These are phyloP conservation scores for Coemansia sp. DNA, from an alignment of 192 early-diverging fungal genomes.

Conservation along the genomic window DNA sequence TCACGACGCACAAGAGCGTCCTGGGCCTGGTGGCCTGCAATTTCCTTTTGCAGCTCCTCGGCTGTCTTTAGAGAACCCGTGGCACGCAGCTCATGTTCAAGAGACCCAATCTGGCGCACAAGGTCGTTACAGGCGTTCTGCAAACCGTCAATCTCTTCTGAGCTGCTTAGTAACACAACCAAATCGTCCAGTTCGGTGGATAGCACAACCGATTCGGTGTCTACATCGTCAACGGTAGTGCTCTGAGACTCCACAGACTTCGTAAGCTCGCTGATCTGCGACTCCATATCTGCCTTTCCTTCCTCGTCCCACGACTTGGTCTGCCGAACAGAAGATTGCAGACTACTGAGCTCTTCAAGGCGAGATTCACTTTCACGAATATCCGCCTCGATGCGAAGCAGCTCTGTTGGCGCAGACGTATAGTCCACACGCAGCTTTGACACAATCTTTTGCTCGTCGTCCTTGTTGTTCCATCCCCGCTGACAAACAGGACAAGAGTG, in stretches of 20 bases:
- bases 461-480: constrained; percentile 64
- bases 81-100: constrained; percentile 56
- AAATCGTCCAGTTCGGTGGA: constrained; percentile 23
- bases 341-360: constrained; percentile 19
- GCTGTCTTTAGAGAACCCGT: constrained; percentile 67
- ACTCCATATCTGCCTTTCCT: constrained; percentile 29
- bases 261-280: constrained; percentile 52
- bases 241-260: constrained; percentile 41
- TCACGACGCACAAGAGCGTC: constrained; percentile 55
- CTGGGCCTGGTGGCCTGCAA: constrained; percentile 44
- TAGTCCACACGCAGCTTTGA: constrained; percentile 49
- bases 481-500: constrained; percentile 83
- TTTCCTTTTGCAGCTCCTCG: constrained; percentile 67
- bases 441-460: constrained; percentile 47
- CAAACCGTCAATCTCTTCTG: constrained; percentile 30
- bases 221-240: constrained; percentile 13
- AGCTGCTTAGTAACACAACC: constrained; percentile 15
- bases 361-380: constrained; percentile 28
- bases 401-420: constrained; percentile 38
- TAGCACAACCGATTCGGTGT: constrained; percentile 20
- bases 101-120: constrained; percentile 48
- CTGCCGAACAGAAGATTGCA: constrained; percentile 36
- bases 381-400: constrained; percentile 37
- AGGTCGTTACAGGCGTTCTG: constrained; percentile 48
- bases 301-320: constrained; percentile 45